phyloP scores from a whole-genome alignment of 169 alveolate species.

The Plasmodium inui region DNA sequence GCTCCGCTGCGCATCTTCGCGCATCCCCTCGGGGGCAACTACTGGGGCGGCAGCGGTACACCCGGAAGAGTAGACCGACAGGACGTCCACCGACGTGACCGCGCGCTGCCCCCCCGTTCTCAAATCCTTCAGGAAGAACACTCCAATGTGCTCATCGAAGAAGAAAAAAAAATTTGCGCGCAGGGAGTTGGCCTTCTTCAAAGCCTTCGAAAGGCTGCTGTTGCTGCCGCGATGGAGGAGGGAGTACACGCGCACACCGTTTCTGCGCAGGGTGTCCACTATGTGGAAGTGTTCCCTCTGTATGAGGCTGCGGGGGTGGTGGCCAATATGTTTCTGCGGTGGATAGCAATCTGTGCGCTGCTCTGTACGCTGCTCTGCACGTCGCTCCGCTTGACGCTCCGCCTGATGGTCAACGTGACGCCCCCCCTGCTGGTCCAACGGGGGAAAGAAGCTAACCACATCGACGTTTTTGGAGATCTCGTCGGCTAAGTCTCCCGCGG shows the following conservation, averaged over 20 bases:
- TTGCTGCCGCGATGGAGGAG: background rate
- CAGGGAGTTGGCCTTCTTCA: constrained; percentile 54
- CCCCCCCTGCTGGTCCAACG: background rate
- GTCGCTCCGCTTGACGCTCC: too few species aligned
- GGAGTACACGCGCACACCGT: constrained; percentile 21
- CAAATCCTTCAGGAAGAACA: constrained; percentile 27
- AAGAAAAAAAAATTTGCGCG: constrained; percentile 24
- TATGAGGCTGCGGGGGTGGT: background rate
- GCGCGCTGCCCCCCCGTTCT: constrained; percentile 30
- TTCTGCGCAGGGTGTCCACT: constrained; percentile 18
- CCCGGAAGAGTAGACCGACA: background rate
- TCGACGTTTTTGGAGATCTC: constrained; percentile 9
- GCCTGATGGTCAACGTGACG: too few species aligned
- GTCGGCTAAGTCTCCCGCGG: background rate
- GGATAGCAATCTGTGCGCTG: too few species aligned
- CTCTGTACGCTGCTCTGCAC: too few species aligned
- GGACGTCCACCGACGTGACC: constrained; percentile 26
- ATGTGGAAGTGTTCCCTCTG: constrained; percentile 38
- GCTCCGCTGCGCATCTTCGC: background rate
- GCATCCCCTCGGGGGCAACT: background rate
- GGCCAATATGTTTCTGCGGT: background rate
- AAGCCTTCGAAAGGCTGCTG: constrained; percentile 39
- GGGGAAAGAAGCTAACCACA: constrained; percentile 45
- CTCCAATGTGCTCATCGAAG: background rate
- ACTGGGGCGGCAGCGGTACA: background rate